Evolutionary conservation across 768 basidiomycete species (phyloP).

Genomic region (Neoboletus magnificus): DNA sequence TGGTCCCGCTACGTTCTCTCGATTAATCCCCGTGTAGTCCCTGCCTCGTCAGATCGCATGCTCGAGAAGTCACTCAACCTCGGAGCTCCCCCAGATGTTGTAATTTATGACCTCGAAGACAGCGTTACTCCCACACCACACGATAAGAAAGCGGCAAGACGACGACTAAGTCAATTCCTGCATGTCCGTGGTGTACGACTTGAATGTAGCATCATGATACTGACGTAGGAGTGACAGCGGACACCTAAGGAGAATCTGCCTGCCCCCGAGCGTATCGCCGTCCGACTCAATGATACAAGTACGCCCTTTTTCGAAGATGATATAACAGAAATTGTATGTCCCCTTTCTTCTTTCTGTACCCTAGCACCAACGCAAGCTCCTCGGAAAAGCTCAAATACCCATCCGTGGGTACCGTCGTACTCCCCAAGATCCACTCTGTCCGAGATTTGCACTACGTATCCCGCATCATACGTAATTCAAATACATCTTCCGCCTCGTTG

Average conservation of each 20-base stretch:
- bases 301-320: conserved; percentile 69
- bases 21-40: conserved; percentile 45
- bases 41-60: conserved; percentile 76
- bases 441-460: conserved; percentile 65
- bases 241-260: conserved; percentile 36
- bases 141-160: conserved; percentile 60
- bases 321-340: conserved; percentile 53
- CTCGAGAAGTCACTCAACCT: conserved; percentile 66
- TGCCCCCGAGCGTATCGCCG: conserved; percentile 53
- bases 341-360: neutral
- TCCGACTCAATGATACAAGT: conserved; percentile 64
- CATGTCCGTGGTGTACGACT: conserved; percentile 36
- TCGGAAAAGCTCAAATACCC: conserved; percentile 41
- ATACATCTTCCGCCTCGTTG: conserved; percentile 38
- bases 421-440: conserved; percentile 80
- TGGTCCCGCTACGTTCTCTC: neutral
- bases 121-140: conserved; percentile 61
- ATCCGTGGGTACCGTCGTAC: conserved; percentile 61
- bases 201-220: neutral
- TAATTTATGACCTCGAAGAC: conserved; percentile 90
- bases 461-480: conserved; percentile 24
- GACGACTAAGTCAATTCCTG: conserved; percentile 53
- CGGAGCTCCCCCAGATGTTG: conserved; percentile 56
- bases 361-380: neutral
- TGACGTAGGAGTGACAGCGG: conserved; percentile 23